Base-by-base conservation (phyloP, 1,284 basidiomycete genomes). In the Cystobasidium sp. region DNA sequence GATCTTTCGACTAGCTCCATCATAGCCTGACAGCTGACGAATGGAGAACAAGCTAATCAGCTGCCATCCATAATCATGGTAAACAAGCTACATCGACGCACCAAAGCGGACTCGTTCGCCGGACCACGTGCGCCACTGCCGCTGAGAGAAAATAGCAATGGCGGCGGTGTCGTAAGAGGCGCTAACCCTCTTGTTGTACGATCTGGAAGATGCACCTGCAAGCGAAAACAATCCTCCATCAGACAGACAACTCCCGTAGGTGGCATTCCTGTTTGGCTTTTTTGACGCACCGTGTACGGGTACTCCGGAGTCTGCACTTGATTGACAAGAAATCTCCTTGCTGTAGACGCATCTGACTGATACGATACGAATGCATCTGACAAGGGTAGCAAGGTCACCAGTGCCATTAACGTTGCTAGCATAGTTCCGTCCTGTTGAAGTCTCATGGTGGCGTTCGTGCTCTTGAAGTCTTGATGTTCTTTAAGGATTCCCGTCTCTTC, bases 171-270 rank as follows among this genome's bases (percentile, higher is more conserved):
- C n/a, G 46, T 53, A 6, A 72, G 52, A 12, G 69, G 61, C 44
- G 59, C 31, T 16, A 72, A 18, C 12, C 31, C 47, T 22, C 69
- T 59, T 37, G 69, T 72, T 3, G 47, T 64, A n/a, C 69, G 20
- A 62, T 72, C 69, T 18, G 69, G 69, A 14, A 64, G 59, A 52
- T 72, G 69, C 16, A 72, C 69, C 69, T 72, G 58, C 10, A 22
- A 55, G 22, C 12, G 12, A 20, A 55, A 4, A n/a, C 12, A 3
- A 16, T 3, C 22, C n/a, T n/a, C 12, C 4, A 10, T 31, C n/a
- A 9, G 59, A n/a, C 52, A 4, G 14, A 53, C 14, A 49, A 12
- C 46, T 49, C 46, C 12, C n/a, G 46, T n/a, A 49, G 46, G 46
- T n/a, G 12, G 2, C n/a, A 3, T 49, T 12, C n/a, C 6, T 49